Evolutionary conservation across 306 rosid genomes (phyloP).

Genomic region (Quercus suber): DNA sequence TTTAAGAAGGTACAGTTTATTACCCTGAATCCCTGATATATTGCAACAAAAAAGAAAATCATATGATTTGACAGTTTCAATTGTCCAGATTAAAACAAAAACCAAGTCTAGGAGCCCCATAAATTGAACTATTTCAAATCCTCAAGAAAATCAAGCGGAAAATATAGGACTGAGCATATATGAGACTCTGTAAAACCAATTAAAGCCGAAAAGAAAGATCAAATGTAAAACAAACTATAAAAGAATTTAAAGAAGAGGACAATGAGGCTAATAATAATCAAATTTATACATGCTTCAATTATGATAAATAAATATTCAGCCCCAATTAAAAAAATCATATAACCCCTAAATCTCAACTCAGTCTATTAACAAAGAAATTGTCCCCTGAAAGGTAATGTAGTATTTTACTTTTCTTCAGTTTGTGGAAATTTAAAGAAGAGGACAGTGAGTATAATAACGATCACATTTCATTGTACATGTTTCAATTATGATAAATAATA

Average conservation of each 20-base stretch:
- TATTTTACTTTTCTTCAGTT: background rate
- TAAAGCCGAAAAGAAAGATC: background rate
- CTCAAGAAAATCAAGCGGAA: background rate
- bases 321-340: background rate
- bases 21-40: background rate
- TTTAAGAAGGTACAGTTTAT: background rate
- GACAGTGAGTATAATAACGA: background rate
- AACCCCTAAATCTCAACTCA: too few species aligned
- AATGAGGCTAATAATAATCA: background rate
- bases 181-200: background rate
- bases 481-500: background rate
- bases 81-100: background rate
- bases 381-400: background rate
- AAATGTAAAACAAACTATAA: background rate
- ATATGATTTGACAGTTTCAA: background rate
- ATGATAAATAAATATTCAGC: background rate
- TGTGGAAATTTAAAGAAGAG: background rate
- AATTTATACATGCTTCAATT: too few species aligned
- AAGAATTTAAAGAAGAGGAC: background rate
- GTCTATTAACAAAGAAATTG: background rate
- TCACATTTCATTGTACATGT: too few species aligned
- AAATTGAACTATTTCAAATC: background rate
- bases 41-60: background rate
- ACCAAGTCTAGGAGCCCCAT: background rate
- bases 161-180: background rate